These are phyloP conservation scores for Brassica juncea DNA, from an alignment of 345 rosid species.

Conservation along the genomic window DNA sequence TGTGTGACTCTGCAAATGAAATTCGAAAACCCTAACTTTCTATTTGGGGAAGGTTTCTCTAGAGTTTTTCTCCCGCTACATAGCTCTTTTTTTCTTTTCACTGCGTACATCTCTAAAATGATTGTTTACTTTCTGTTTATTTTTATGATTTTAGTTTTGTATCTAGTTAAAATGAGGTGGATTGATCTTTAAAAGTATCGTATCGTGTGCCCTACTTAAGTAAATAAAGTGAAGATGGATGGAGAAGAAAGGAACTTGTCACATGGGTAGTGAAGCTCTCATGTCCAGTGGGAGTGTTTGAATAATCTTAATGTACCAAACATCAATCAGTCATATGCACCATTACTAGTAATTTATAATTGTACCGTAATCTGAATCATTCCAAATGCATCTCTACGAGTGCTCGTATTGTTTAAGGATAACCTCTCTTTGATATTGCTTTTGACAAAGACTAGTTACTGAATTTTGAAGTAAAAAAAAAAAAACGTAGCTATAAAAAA, in stretches of 20 bases:
- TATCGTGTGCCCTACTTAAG: background rate
- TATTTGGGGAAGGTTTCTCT: constrained; percentile 34
- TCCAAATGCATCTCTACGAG: background rate
- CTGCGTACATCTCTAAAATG: background rate
- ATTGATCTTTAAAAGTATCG: background rate
- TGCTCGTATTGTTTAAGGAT: background rate
- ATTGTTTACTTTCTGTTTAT: background rate
- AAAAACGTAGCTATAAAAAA: background rate
- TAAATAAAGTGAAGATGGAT: background rate
- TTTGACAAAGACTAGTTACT: background rate
- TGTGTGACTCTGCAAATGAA: constrained; percentile 6
- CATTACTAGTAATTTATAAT: background rate
- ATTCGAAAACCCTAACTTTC: constrained; percentile 43
- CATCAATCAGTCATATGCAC: background rate
- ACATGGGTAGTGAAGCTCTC: constrained; percentile 22
- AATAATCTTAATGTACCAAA: background rate
- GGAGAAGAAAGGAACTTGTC: constrained; percentile 17
- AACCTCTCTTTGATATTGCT: background rate
- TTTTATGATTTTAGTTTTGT: background rate
- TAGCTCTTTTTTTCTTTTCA: background rate
- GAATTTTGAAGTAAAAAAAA: background rate
- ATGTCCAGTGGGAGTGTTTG: constrained; percentile 11
- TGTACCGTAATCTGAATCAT: background rate
- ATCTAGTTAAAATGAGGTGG: background rate
- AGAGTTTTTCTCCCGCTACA: background rate